Percentiles rank a stretch among this genome's conserved stretches.
phyloP scores from a whole-genome alignment of 1,284 basidiomycete species.

The Peniophora sp. region DNA sequence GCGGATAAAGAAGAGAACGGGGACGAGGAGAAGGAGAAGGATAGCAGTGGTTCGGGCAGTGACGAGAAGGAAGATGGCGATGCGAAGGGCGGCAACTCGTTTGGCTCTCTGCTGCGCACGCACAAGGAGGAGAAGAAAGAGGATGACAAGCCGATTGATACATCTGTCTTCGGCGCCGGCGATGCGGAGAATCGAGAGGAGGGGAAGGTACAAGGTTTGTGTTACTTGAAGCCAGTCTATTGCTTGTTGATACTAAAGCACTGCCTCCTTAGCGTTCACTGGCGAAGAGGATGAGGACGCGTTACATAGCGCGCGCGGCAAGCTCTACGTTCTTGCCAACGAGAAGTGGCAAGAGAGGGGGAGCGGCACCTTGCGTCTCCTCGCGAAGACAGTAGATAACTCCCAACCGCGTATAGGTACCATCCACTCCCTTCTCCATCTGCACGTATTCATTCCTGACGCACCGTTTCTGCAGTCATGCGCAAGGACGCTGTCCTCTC shows the following conservation, averaged over 20 bases:
- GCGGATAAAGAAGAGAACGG: slow-evolving; percentile 16
- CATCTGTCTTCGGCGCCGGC: slow-evolving; percentile 31
- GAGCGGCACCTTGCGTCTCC: slow-evolving; percentile 75
- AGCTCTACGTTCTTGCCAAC: slow-evolving; percentile 70
- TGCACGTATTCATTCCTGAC: slow-evolving; percentile 1
- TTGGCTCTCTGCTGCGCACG: slow-evolving; percentile 20
- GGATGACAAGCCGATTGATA: slow-evolving; percentile 28
- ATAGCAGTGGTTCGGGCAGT: slow-evolving; percentile 15
- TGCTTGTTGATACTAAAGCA: slow-evolving; percentile 1
- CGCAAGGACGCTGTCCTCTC: slow-evolving; percentile 88
- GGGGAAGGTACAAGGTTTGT: too few relatives aligned
- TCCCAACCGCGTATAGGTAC: slow-evolving; percentile 69
- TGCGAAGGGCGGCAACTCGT: slow-evolving; percentile 22
- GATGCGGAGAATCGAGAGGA: too few relatives aligned
- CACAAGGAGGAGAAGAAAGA: slow-evolving; percentile 24
- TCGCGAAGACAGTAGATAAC: slow-evolving; percentile 64
- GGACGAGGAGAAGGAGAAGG: slow-evolving; percentile 30
- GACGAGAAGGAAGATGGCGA: slow-evolving; percentile 34
- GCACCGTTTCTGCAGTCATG: slow-evolving; percentile 64
- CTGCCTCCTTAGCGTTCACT: slow-evolving; percentile 55
- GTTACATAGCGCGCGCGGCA: slow-evolving; percentile 77
- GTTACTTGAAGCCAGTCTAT: background rate
- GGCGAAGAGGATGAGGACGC: slow-evolving; percentile 92
- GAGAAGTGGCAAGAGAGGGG: slow-evolving; percentile 85
- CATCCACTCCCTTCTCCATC: slow-evolving; percentile 14